Evolutionary conservation across 163 green algal genomes (phyloP).

Genomic region (Chloroidium sp.): DNA sequence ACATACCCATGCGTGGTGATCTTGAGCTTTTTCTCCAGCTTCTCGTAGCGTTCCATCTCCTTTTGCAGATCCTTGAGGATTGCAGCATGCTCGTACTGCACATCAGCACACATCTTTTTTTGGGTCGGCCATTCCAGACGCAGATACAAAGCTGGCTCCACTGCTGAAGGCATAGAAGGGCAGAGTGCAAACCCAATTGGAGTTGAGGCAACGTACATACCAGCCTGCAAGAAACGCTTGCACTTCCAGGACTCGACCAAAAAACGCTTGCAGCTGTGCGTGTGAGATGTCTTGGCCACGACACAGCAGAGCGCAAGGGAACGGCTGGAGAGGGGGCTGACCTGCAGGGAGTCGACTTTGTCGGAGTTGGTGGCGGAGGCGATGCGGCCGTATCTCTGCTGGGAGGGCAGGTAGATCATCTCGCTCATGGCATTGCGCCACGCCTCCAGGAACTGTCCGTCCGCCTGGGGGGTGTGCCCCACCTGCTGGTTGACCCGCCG

Average conservation of each 20-base stretch:
- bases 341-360: slow-evolving; percentile 23
- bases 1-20: slow-evolving; percentile 34
- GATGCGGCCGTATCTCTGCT: slow-evolving; percentile 44
- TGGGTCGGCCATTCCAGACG: not conserved
- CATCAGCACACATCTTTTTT: not conserved
- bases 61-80: slow-evolving; percentile 61
- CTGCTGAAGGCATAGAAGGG: no score
- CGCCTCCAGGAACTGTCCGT: slow-evolving; percentile 54
- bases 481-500: slow-evolving; percentile 35
- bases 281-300: not conserved
- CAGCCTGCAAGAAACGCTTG: not conserved
- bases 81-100: slow-evolving; percentile 38
- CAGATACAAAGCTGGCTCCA: not conserved
- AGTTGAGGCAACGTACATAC: not conserved
- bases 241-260: not conserved
- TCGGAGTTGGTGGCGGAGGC: slow-evolving; percentile 46
- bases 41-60: slow-evolving; percentile 55
- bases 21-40: slow-evolving; percentile 58
- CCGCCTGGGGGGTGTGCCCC: slow-evolving; percentile 20
- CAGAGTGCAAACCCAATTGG: not conserved
- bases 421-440: slow-evolving; percentile 46
- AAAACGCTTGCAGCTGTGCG: not conserved
- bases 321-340: not conserved
- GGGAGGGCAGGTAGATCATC: slow-evolving; percentile 57
- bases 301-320: not conserved